Percentiles rank a stretch among this genome's conserved stretches.
Conservation (phyloP, 2,329 filamentous ascomycete species). For the Arthrinium phaeospermum region DNA sequence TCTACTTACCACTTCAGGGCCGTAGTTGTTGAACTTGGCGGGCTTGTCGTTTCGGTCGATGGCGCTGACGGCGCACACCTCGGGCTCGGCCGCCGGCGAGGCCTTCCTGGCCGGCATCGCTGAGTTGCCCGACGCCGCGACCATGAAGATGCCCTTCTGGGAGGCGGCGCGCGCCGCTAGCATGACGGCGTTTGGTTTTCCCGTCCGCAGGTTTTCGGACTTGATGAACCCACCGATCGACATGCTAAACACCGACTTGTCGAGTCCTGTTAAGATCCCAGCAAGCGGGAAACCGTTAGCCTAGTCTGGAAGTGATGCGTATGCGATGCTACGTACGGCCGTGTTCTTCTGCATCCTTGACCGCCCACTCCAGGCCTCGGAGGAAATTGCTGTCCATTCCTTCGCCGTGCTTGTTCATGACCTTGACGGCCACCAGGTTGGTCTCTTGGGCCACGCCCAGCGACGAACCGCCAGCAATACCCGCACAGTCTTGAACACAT, state of each 20-base stretch:
- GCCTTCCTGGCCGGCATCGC: constrained; percentile 29
- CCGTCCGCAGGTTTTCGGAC: not conserved
- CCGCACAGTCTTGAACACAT: constrained; percentile 29
- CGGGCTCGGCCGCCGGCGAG: constrained; percentile 27
- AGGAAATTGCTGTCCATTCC: constrained; percentile 45
- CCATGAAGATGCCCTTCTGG: constrained; percentile 27
- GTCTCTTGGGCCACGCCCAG: constrained; percentile 32
- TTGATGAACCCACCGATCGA: constrained; percentile 30
- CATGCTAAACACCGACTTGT: constrained; percentile 34
- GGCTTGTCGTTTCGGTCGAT: constrained; percentile 22
- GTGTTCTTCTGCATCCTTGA: constrained; percentile 21
- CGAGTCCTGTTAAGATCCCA: not conserved
- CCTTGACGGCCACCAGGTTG: constrained; percentile 46
- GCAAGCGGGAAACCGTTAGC: constrained; percentile 26
- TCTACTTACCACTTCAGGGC: constrained; percentile 18
- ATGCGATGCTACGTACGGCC: constrained; percentile 21
- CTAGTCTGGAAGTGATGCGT: not conserved
- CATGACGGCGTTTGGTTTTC: constrained; percentile 12
- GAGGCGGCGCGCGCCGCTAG: constrained; percentile 22
- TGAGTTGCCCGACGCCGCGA: constrained; percentile 30
- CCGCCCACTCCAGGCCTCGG: constrained; percentile 37
- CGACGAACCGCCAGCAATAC: constrained; percentile 26
- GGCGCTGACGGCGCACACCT: constrained; percentile 31
- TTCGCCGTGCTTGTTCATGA: constrained; percentile 44
- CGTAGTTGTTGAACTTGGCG: constrained; percentile 33